phyloP scores from a whole-genome alignment of 1,284 basidiomycete species.

The Porogramme epimiltina region DNA sequence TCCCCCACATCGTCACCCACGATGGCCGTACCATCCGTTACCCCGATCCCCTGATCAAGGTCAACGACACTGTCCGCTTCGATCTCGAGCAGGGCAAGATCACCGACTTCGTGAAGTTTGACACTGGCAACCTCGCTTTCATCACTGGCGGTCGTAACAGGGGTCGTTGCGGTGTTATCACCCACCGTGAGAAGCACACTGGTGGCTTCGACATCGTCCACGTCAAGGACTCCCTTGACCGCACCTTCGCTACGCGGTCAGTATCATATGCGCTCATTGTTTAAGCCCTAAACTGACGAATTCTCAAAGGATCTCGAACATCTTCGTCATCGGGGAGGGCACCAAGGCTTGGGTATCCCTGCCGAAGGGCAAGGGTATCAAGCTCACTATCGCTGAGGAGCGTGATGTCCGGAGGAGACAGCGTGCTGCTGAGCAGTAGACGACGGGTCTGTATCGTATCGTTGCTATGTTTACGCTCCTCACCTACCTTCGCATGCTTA shows the following conservation, averaged over 20 bases:
- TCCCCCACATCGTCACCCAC: constrained; percentile 97
- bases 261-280: constrained; percentile 31
- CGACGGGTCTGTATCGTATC: constrained; percentile 29
- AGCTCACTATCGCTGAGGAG: constrained; percentile 90
- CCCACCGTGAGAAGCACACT: constrained; percentile 95
- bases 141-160: constrained; percentile 99
- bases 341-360: constrained; percentile 96
- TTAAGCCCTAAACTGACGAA: neutral
- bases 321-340: constrained; percentile 97
- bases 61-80: constrained; percentile 98
- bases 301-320: constrained; percentile 81
- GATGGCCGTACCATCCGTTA: constrained; percentile 99
- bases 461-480: constrained; percentile 33
- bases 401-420: constrained; percentile 79
- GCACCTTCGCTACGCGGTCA: constrained; percentile 94
- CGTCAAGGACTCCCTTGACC: constrained; percentile 94
- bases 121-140: constrained; percentile 97
- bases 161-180: constrained; percentile 96
- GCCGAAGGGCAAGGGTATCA: constrained; percentile 97
- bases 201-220: constrained; percentile 99
- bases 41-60: constrained; percentile 94
- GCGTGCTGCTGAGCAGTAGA: constrained; percentile 55
- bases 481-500: constrained; percentile 31
- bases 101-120: constrained; percentile 93
- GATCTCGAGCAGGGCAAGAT: constrained; percentile 97